phyloP scores from a whole-genome alignment of 2,329 filamentous ascomycete species.

The Venturia asperata region DNA sequence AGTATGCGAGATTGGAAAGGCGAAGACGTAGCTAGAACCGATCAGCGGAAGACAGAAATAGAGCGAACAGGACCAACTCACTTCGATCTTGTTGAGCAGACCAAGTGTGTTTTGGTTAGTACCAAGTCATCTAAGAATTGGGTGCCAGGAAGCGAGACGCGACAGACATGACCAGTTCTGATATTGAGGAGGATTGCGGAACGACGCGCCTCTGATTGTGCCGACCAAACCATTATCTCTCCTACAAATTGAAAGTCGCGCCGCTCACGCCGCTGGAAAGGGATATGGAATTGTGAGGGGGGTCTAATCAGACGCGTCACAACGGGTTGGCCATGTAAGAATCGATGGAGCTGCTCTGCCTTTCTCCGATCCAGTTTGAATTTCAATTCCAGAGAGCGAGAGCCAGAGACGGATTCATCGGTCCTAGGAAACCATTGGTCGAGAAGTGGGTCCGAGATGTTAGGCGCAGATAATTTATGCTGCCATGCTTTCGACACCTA shows the following conservation, averaged over 20 bases:
- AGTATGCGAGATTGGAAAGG: background rate
- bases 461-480: background rate
- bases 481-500: conserved; percentile 6
- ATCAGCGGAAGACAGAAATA: background rate
- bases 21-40: background rate
- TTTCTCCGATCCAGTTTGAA: background rate
- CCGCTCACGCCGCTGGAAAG: conserved; percentile 6
- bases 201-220: background rate
- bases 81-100: conserved; percentile 11
- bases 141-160: background rate
- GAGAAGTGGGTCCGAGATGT: conserved; percentile 6
- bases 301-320: conserved; percentile 4
- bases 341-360: conserved; percentile 11
- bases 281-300: conserved; percentile 1
- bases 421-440: background rate
- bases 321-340: conserved; percentile 7
- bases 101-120: conserved; percentile 4
- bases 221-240: background rate
- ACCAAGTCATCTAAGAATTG: background rate
- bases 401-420: background rate
- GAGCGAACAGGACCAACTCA: background rate
- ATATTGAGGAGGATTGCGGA: background rate
- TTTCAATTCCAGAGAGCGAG: background rate
- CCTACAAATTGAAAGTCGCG: conserved; percentile 8
- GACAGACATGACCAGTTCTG: conserved; percentile 4